Evolutionary conservation across 2,329 filamentous ascomycete species (phyloP).

Genomic region (Sclerotinia spermophila): DNA sequence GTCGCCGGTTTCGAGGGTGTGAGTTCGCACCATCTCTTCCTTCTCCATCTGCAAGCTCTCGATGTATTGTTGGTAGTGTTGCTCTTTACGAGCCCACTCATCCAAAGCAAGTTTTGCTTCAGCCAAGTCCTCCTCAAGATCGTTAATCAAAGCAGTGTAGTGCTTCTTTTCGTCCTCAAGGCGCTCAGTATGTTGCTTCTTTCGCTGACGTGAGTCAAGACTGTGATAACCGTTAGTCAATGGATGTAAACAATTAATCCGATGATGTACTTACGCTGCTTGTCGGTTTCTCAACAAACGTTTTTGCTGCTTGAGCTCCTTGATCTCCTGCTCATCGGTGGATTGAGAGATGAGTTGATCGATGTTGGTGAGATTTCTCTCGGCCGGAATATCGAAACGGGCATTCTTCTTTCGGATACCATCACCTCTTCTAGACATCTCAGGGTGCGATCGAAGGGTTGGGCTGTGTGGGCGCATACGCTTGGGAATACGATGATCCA

Average conservation of each 20-base stretch:
- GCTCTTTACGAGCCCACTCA: slow-evolving; percentile 68
- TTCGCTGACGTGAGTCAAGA: slow-evolving; percentile 92
- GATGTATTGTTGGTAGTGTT: slow-evolving; percentile 71
- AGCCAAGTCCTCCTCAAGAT: slow-evolving; percentile 73
- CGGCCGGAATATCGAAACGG: slow-evolving; percentile 92
- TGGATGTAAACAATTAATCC: slow-evolving; percentile 24
- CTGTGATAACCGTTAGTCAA: slow-evolving; percentile 45
- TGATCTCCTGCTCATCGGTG: slow-evolving; percentile 87
- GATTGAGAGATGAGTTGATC: slow-evolving; percentile 87
- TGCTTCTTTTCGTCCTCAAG: slow-evolving; percentile 97
- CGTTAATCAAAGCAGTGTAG: slow-evolving; percentile 70
- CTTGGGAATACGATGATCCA: slow-evolving; percentile 51
- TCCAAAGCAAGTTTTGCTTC: slow-evolving; percentile 66
- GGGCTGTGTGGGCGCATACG: slow-evolving; percentile 66
- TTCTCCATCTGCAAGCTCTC: slow-evolving; percentile 79
- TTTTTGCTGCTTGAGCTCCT: slow-evolving; percentile 98
- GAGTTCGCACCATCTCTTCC: slow-evolving; percentile 81
- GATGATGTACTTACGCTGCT: slow-evolving; percentile 70
- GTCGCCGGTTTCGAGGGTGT: slow-evolving; percentile 87
- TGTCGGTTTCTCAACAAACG: slow-evolving; percentile 90
- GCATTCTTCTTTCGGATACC: slow-evolving; percentile 98
- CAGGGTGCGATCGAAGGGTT: slow-evolving; percentile 67
- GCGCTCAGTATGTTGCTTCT: slow-evolving; percentile 97
- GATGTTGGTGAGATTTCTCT: slow-evolving; percentile 91
- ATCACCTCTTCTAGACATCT: slow-evolving; percentile 48